Evolutionary conservation across 2,329 filamentous ascomycete genomes (phyloP).

Genomic region (Trichophyton rubrum): DNA sequence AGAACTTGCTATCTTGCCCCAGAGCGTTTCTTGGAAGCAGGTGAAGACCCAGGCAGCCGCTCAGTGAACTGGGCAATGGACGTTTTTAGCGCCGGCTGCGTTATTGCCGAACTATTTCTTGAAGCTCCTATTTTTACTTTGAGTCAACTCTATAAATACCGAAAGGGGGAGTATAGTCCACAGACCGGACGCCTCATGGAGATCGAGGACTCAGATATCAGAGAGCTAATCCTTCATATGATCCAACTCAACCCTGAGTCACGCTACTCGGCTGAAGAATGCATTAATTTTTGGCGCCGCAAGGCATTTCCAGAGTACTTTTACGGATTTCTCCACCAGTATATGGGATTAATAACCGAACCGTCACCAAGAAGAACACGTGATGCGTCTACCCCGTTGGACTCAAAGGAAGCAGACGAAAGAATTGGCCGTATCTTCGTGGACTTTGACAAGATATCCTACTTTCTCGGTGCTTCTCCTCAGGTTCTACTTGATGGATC

Average conservation of each 20-base stretch:
- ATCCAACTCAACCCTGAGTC: conserved; percentile 87
- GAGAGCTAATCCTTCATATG: conserved; percentile 89
- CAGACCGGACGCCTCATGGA: conserved; percentile 66
- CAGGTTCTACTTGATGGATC: conserved; percentile 27
- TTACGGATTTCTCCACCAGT: conserved; percentile 92
- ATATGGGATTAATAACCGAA: conserved; percentile 93
- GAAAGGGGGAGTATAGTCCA: conserved; percentile 83
- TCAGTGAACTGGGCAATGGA: conserved; percentile 89
- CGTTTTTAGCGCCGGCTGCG: conserved; percentile 91
- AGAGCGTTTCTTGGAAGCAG: conserved; percentile 70
- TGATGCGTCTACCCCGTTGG: conserved; percentile 54
- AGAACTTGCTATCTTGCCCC: conserved; percentile 92
- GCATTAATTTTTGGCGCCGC: conserved; percentile 78
- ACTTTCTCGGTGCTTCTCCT: conserved; percentile 68
- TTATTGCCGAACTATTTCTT: conserved; percentile 90
- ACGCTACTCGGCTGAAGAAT: conserved; percentile 85
- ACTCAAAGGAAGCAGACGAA: conserved; percentile 78
- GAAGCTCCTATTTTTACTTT: conserved; percentile 96
- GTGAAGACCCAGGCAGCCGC: conserved; percentile 51
- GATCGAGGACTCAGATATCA: conserved; percentile 75
- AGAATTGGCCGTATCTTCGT: conserved; percentile 85
- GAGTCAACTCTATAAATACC: conserved; percentile 89
- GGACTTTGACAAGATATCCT: conserved; percentile 96
- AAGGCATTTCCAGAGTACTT: conserved; percentile 96
- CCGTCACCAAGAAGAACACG: conserved; percentile 66